Conservation (phyloP, 1,284 basidiomycete genomes). For the Cronartium ribicola region DNA sequence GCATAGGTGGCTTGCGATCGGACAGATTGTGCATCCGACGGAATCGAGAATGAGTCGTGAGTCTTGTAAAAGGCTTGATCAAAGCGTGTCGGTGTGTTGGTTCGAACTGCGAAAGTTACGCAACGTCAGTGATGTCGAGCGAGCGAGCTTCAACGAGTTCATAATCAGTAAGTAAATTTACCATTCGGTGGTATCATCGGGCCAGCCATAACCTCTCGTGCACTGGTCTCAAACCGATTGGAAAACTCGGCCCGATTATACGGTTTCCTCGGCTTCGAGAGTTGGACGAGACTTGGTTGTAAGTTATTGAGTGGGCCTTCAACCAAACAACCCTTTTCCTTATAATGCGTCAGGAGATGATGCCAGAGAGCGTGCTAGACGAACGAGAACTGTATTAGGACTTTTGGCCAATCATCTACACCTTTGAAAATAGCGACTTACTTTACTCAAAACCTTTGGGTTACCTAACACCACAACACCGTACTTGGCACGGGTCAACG, state of each 20-base stretch:
- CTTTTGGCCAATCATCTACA: background rate
- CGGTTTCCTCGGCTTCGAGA: conserved; percentile 85
- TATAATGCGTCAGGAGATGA: conserved; percentile 95
- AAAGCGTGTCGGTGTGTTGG: conserved; percentile 81
- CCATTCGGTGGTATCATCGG: background rate
- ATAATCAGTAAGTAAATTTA: background rate
- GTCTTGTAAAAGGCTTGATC: conserved; percentile 91
- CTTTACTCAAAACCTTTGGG: conserved; percentile 97
- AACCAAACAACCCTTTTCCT: conserved; percentile 88
- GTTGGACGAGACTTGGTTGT: conserved; percentile 97
- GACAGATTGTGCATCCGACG: conserved; percentile 86
- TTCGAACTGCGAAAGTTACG: conserved; percentile 53
- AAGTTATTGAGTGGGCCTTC: conserved; percentile 95
- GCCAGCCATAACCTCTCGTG: conserved; percentile 43
- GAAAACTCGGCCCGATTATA: conserved; percentile 44
- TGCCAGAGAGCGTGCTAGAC: conserved; percentile 93
- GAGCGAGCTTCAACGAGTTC: background rate
- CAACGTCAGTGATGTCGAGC: background rate
- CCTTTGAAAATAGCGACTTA: conserved; percentile 53
- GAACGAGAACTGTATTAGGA: conserved; percentile 25
- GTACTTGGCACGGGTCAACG: conserved; percentile 93
- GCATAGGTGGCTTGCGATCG: conserved; percentile 90
- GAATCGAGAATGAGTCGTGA: conserved; percentile 91
- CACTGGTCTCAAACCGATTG: conserved; percentile 47
- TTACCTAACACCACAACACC: conserved; percentile 97